Conservation (phyloP, 306 rosid species). For the Rosa rugosa region DNA sequence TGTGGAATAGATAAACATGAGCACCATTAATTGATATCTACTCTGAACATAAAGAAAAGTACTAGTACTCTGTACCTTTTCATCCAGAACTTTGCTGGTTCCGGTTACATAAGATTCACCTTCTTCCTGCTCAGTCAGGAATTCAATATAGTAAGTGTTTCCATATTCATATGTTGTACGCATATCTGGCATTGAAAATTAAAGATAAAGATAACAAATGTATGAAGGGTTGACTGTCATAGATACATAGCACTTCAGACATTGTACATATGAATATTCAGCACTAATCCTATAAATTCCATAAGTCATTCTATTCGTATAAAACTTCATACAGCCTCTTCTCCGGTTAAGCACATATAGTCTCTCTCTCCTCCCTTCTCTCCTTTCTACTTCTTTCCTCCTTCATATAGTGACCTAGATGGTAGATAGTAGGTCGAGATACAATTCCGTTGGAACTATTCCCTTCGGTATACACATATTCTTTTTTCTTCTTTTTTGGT, state of each 20-base stretch:
- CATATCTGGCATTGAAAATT: not conserved
- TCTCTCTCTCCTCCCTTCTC: not conserved
- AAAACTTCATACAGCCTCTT: not conserved
- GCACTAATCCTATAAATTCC: not conserved
- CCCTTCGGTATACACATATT: not conserved
- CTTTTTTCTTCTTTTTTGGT: not conserved
- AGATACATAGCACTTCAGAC: not conserved
- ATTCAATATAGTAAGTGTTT: conserved; percentile 24
- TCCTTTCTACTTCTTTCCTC: not conserved
- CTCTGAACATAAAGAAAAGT: conserved; percentile 19
- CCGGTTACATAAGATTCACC: conserved; percentile 35
- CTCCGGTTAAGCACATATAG: not conserved
- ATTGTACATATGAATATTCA: not conserved
- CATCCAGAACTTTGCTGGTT: conserved; percentile 46
- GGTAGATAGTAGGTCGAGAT: not conserved
- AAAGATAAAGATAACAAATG: not conserved
- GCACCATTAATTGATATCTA: conserved; percentile 14
- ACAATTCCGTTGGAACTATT: not conserved
- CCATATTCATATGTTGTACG: not conserved
- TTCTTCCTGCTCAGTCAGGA: conserved; percentile 47
- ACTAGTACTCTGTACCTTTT: conserved; percentile 50
- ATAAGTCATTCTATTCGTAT: not conserved
- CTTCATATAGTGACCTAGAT: not conserved
- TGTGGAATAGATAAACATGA: conserved; percentile 34
- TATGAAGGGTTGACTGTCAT: not conserved